Conservation (phyloP, 225 moss, liverwort and hornwort species). For the Bryum argenteum region DNA sequence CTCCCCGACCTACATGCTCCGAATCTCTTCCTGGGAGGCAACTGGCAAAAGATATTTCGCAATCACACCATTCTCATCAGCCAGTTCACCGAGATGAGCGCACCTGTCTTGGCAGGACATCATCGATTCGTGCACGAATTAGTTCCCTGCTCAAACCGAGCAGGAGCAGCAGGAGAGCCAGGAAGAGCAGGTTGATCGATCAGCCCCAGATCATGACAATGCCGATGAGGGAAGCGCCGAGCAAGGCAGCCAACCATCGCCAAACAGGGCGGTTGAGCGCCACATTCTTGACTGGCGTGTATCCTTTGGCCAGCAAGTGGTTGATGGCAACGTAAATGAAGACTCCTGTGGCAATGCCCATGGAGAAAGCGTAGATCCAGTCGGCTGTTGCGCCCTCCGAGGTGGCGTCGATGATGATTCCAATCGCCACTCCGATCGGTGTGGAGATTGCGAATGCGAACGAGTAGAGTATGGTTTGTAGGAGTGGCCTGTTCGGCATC, state of each 20-base stretch:
- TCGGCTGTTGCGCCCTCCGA: constrained; percentile 46
- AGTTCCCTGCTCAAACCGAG: too few relatives aligned
- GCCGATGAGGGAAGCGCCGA: constrained; percentile 50
- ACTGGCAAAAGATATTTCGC: too few relatives aligned
- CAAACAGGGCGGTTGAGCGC: constrained; percentile 38
- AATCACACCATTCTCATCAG: not conserved
- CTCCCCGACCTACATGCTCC: too few relatives aligned
- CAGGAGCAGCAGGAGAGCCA: not conserved
- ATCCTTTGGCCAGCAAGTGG: constrained; percentile 58
- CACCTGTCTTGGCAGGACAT: not conserved
- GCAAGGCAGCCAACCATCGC: constrained; percentile 37
- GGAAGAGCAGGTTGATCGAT: not conserved
- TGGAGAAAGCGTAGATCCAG: constrained; percentile 62
- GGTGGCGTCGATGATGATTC: constrained; percentile 63
- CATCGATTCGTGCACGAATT: too few relatives aligned
- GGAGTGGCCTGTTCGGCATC: constrained; percentile 50
- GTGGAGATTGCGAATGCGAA: constrained; percentile 68
- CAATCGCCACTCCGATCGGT: constrained; percentile 61
- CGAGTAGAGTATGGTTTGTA: constrained; percentile 45
- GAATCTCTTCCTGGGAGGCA: too few relatives aligned
- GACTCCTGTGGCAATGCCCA: constrained; percentile 57
- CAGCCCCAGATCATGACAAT: constrained; percentile 55
- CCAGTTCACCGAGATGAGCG: not conserved
- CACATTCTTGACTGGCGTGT: constrained; percentile 26
- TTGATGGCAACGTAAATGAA: constrained; percentile 72